Evolutionary conservation across 495 filamentous ascomycete genomes (phyloP), one percentile per base, ranked within the genome.

Genomic region (Jackrogersella multiformis): DNA sequence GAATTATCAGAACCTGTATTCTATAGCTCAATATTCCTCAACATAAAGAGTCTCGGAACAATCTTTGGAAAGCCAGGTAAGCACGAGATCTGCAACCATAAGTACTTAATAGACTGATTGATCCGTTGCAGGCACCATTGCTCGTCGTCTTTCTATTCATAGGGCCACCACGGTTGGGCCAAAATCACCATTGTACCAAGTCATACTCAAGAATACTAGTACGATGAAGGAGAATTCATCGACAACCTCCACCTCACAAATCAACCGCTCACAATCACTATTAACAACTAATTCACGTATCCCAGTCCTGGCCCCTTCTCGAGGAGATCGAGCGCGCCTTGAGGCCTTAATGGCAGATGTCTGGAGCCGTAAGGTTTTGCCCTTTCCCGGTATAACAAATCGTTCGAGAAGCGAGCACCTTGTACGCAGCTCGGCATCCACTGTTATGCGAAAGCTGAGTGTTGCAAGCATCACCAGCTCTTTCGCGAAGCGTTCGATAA

Each of bases 131-230:
- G 86, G 89, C 59, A 91, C 88, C 42, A 77, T 95, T 56, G 84
- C 88, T 26, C 88, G 92, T 59, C 86, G 89, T 66, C 87, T 92
- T 67, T 96, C 93, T 6, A 88, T 97, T 70, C 90, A 94, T 66
- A 85, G 91, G 36, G 85, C 91, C 20, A 85, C 88, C 10, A 88
- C 91, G 4, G 80, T 90, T 68, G 81, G 88, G 9, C 84, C 84
- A 26, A 88, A 82, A 71, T 84, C 83, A 12, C 81, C 84, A 56
- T 79, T 83, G 44, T 87, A 76, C 77, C 89, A 94, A 68, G 89
- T 97, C 38, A 90, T 97, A 35, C 93, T 99, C 72, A 93, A 91
- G 70, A 96, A 96, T 68, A 97, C 95, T 1, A 88, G 89, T 72
- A 87, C 85, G 16, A 82, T 87, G 21, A 88, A 90, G 61, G 86